These are phyloP conservation scores for Pichia sp. DNA, from an alignment of 1,139 yeast species.

Conservation along the genomic window DNA sequence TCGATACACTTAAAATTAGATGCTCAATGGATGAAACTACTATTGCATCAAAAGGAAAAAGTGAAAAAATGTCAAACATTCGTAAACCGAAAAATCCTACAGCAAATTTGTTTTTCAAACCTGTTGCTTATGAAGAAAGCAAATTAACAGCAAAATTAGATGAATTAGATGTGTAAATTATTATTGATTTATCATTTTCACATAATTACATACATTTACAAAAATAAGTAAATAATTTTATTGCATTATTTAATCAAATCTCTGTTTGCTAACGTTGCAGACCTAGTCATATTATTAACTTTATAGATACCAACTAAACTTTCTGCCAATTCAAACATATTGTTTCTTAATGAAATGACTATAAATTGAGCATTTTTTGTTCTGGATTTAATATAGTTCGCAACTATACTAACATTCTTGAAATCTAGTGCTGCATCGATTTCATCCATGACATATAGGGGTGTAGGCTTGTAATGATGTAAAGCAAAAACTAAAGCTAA, in stretches of 20 bases:
- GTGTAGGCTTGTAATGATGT: constrained; percentile 95
- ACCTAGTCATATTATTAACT: constrained; percentile 81
- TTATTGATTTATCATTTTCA: too few relatives aligned
- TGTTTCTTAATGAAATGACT: constrained; percentile 89
- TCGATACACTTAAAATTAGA: constrained; percentile 7
- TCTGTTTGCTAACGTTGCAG: constrained; percentile 68
- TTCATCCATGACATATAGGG: constrained; percentile 98
- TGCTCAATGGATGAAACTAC: constrained; percentile 13
- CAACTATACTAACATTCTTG: constrained; percentile 93
- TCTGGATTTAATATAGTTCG: constrained; percentile 90
- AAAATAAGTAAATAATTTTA: too few relatives aligned
- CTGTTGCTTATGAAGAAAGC: constrained; percentile 8
- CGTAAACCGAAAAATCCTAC: constrained; percentile 10
- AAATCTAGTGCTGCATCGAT: constrained; percentile 98
- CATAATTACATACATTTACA: too few relatives aligned
- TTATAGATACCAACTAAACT: constrained; percentile 94
- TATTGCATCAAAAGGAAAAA: constrained; percentile 9
- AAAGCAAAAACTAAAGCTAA: constrained; percentile 94
- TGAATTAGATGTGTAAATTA: constrained; percentile 9
- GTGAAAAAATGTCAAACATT: background rate
- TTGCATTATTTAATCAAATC: constrained; percentile 30
- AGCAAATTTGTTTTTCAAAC: constrained; percentile 15
- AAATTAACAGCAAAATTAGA: constrained; percentile 6
- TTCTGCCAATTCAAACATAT: constrained; percentile 95
- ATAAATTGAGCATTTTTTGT: constrained; percentile 95